Conservation (phyloP, 495 filamentous ascomycete genomes). For the Articulospora tetracladia region DNA sequence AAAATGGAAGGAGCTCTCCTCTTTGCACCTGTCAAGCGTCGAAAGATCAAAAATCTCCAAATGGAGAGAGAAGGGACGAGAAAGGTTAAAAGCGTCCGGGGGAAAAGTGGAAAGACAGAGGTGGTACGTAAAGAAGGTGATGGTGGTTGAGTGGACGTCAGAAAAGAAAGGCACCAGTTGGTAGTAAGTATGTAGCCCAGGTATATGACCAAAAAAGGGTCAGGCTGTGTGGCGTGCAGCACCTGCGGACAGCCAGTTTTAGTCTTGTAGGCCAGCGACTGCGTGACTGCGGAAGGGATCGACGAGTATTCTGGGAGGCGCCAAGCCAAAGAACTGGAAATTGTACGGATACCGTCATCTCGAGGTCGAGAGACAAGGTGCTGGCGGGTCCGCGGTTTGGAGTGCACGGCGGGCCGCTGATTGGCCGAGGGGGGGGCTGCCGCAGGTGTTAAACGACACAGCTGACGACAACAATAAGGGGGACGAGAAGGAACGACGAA, state of each 20-base stretch:
- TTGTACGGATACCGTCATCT: not conserved
- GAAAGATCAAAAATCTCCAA: no score
- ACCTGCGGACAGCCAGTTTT: not conserved
- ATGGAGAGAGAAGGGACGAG: no score
- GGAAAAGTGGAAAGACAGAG: not conserved
- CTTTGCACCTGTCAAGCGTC: no score
- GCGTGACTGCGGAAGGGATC: not conserved
- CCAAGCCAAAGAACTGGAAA: not conserved
- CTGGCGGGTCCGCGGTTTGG: not conserved
- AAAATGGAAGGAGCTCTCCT: no score
- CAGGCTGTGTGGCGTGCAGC: not conserved
- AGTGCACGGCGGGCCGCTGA: no score
- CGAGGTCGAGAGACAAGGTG: not conserved
- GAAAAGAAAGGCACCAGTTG: not conserved
- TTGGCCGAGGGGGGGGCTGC: not conserved
- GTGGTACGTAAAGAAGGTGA: not conserved
- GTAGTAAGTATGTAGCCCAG: not conserved
- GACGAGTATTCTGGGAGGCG: not conserved
- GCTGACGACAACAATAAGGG: not conserved
- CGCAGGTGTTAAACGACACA: not conserved
- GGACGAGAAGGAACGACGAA: not conserved
- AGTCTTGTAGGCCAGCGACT: not conserved
- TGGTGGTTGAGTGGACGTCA: not conserved
- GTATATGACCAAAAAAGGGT: not conserved
- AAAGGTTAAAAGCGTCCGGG: no score